A percentile compares a stretch with the other conserved stretches of the same genome.
phyloP scores from a whole-genome alignment of 768 basidiomycete species.

The Boletus rufocinnamomeus region DNA sequence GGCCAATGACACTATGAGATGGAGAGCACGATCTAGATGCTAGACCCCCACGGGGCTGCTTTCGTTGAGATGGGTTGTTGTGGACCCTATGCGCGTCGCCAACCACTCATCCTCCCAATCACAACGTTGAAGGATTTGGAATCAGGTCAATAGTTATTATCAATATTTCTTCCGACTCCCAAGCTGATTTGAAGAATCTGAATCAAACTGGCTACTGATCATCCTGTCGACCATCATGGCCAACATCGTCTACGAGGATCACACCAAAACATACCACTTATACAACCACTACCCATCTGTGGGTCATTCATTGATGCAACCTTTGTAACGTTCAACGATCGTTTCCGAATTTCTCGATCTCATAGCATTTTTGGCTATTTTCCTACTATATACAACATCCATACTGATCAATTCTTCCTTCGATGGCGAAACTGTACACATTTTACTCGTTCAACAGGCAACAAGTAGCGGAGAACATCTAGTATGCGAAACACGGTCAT shows the following conservation, averaged over 20 bases:
- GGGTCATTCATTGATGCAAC: background rate
- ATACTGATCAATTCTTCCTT: background rate
- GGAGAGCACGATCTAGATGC: too few relatives aligned
- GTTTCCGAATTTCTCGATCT: background rate
- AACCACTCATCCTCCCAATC: too few relatives aligned
- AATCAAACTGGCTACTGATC: too few relatives aligned
- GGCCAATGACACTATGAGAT: too few relatives aligned
- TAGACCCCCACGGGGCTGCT: too few relatives aligned
- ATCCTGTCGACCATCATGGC: too few relatives aligned
- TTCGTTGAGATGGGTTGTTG: too few relatives aligned
- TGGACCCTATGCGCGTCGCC: too few relatives aligned
- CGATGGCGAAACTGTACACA: background rate
- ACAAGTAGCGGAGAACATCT: too few relatives aligned
- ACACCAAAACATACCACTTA: background rate
- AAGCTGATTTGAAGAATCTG: background rate
- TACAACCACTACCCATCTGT: background rate
- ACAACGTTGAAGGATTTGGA: too few relatives aligned
- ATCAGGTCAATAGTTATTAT: background rate
- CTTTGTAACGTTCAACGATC: background rate
- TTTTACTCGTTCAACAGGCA: background rate
- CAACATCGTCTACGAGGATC: too few relatives aligned
- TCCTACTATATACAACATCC: background rate
- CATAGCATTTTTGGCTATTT: background rate
- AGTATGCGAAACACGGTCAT: background rate
- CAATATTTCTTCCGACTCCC: background rate